A percentile compares a stretch with the other conserved stretches of the same genome.
phyloP scores from a whole-genome alignment of 768 basidiomycete species.

The Porpolomopsis calyptriformis region DNA sequence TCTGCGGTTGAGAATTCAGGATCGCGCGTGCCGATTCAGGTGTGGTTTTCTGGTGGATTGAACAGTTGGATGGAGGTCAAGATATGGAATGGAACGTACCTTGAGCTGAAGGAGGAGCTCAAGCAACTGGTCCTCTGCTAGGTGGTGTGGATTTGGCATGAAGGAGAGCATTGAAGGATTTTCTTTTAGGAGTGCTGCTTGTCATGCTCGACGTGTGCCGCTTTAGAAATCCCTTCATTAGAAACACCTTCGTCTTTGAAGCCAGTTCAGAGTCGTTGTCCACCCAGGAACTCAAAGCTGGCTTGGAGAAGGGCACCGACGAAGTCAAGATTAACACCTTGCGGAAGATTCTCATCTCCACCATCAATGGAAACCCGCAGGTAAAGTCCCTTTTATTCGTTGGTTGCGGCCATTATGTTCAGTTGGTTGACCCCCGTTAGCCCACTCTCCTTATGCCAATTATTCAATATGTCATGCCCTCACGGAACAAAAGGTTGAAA shows the following conservation, averaged over 20 bases:
- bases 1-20: slow-evolving; percentile 62
- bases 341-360: slow-evolving; percentile 86
- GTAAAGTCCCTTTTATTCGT: slow-evolving; percentile 26
- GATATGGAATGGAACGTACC: slow-evolving; percentile 22
- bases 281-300: slow-evolving; percentile 69
- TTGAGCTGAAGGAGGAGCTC: slow-evolving; percentile 71
- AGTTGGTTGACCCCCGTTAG: slow-evolving; percentile 33
- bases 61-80: background rate
- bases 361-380: slow-evolving; percentile 90
- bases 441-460: slow-evolving; percentile 94
- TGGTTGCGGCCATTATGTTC: background rate
- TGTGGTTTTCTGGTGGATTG: slow-evolving; percentile 50
- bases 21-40: slow-evolving; percentile 59
- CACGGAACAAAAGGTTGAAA: slow-evolving; percentile 91
- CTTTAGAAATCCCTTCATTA: slow-evolving; percentile 21
- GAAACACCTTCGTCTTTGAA: slow-evolving; percentile 64
- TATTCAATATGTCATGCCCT: slow-evolving; percentile 96
- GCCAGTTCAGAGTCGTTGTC: slow-evolving; percentile 65
- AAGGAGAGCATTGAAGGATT: background rate
- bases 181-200: background rate
- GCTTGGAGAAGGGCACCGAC: slow-evolving; percentile 90
- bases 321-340: slow-evolving; percentile 95
- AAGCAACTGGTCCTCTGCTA: slow-evolving; percentile 56
- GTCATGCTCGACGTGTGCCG: background rate
- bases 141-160: slow-evolving; percentile 40